phyloP scores from a whole-genome alignment of 768 basidiomycete genomes.

The Lyophyllum decastes region DNA sequence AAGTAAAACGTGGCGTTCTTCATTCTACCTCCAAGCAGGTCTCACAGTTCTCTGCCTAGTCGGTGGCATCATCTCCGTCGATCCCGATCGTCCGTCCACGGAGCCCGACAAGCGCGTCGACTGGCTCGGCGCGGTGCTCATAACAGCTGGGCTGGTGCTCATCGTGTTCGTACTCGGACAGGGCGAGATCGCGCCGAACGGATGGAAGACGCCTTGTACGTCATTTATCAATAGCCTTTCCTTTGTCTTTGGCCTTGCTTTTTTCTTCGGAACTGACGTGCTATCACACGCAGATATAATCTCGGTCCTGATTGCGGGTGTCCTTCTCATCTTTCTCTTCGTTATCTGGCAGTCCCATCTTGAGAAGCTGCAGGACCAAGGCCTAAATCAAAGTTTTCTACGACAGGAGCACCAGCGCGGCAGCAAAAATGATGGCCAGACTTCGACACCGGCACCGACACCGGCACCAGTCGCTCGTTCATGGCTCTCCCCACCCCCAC shows the following conservation, averaged over 20 bases:
- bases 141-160: conserved; percentile 63
- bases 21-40: conserved; percentile 58
- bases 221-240: neutral
- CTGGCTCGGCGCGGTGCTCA: conserved; percentile 71
- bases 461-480: conserved; percentile 3
- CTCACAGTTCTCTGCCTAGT: conserved; percentile 53
- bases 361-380: conserved; percentile 31
- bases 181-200: conserved; percentile 54
- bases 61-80: conserved; percentile 60
- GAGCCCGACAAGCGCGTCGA: conserved; percentile 56
- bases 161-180: conserved; percentile 72
- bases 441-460: too few relatives aligned
- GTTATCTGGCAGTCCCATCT: conserved; percentile 63
- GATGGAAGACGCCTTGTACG: conserved; percentile 51
- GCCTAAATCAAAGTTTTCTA: neutral
- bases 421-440: neutral
- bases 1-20: conserved; percentile 67
- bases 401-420: neutral
- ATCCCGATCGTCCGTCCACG: conserved; percentile 49
- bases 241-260: neutral
- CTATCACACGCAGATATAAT: conserved; percentile 54
- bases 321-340: conserved; percentile 55
- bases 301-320: conserved; percentile 57
- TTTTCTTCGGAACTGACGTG: conserved; percentile 1
- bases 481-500: conserved; percentile 46